Evolutionary conservation across 2,329 filamentous ascomycete genomes (phyloP).

Genomic region (Trichoderma atrobrunneum): DNA sequence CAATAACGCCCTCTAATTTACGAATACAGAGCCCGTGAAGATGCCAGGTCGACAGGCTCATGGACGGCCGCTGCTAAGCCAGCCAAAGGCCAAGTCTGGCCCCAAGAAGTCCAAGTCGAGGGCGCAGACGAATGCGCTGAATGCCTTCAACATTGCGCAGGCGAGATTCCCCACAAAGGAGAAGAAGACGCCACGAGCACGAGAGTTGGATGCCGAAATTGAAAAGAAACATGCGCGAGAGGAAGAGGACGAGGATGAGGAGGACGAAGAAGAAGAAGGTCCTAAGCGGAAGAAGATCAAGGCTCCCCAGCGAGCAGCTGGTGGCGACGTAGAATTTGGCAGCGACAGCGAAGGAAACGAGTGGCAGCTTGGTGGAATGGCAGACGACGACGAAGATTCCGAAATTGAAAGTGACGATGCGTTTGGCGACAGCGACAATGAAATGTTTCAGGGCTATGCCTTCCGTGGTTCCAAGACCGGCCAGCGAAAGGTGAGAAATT

Average conservation of each 20-base stretch:
- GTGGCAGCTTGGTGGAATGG: slow-evolving; percentile 69
- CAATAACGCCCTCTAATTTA: neutral
- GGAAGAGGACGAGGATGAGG: slow-evolving; percentile 48
- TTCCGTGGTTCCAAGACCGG: slow-evolving; percentile 49
- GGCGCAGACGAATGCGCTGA: slow-evolving; percentile 50
- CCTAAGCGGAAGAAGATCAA: slow-evolving; percentile 42
- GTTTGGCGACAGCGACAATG: slow-evolving; percentile 84
- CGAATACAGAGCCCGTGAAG: slow-evolving; percentile 24
- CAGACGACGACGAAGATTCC: slow-evolving; percentile 58
- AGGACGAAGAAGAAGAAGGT: slow-evolving; percentile 53
- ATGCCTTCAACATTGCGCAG: slow-evolving; percentile 57
- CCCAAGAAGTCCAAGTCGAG: slow-evolving; percentile 48
- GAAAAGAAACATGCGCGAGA: slow-evolving; percentile 45
- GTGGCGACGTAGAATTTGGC: slow-evolving; percentile 65
- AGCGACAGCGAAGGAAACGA: slow-evolving; percentile 84
- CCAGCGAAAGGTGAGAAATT: slow-evolving; percentile 29
- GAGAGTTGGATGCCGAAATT: slow-evolving; percentile 50
- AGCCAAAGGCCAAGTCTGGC: slow-evolving; percentile 33
- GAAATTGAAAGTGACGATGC: slow-evolving; percentile 72
- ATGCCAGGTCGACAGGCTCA: slow-evolving; percentile 61
- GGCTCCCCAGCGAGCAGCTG: slow-evolving; percentile 43
- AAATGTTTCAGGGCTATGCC: slow-evolving; percentile 72
- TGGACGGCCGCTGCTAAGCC: slow-evolving; percentile 49
- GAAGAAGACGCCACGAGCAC: slow-evolving; percentile 48
- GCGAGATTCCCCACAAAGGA: slow-evolving; percentile 49